A percentile compares a stretch with the other conserved stretches of the same genome.
phyloP scores from a whole-genome alignment of 2,329 filamentous ascomycete species.

The Cercospora zeae-maydis region DNA sequence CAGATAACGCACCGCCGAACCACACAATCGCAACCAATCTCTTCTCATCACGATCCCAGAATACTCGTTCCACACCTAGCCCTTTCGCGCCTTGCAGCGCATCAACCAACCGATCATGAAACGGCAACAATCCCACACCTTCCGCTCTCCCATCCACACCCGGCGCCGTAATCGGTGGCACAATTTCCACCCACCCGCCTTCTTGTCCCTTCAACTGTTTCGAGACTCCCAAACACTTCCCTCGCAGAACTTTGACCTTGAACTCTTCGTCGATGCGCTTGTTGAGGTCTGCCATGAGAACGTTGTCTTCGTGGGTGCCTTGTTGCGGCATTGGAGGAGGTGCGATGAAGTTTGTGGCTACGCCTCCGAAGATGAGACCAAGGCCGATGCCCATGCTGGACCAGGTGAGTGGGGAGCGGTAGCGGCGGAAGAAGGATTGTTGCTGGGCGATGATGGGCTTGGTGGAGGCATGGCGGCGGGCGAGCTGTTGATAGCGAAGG shows the following conservation, averaged over 20 bases:
- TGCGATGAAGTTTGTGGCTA: constrained; percentile 41
- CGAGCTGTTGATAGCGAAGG: constrained; percentile 25
- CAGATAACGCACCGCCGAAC: constrained; percentile 61
- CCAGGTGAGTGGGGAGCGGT: constrained; percentile 23
- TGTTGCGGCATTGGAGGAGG: constrained; percentile 45
- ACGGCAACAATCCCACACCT: constrained; percentile 15
- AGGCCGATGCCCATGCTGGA: constrained; percentile 37
- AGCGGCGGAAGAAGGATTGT: constrained; percentile 6
- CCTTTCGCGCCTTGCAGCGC: constrained; percentile 41
- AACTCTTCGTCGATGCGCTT: constrained; percentile 47
- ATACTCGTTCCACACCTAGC: constrained; percentile 56
- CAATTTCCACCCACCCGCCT: constrained; percentile 35
- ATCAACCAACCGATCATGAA: constrained; percentile 28
- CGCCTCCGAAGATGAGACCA: constrained; percentile 35
- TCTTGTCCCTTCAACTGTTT: constrained; percentile 33
- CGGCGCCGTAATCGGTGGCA: constrained; percentile 18
- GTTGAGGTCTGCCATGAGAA: constrained; percentile 43
- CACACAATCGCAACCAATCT: constrained; percentile 62
- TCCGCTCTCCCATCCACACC: background rate
- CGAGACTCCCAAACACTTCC: constrained; percentile 41
- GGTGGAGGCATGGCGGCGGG: constrained; percentile 2
- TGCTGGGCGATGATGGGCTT: background rate
- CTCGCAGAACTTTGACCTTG: constrained; percentile 47
- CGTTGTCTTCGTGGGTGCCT: constrained; percentile 42
- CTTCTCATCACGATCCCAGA: constrained; percentile 58